phyloP scores from a whole-genome alignment of 2,329 filamentous ascomycete species.

The Thielaviopsis musarum region DNA sequence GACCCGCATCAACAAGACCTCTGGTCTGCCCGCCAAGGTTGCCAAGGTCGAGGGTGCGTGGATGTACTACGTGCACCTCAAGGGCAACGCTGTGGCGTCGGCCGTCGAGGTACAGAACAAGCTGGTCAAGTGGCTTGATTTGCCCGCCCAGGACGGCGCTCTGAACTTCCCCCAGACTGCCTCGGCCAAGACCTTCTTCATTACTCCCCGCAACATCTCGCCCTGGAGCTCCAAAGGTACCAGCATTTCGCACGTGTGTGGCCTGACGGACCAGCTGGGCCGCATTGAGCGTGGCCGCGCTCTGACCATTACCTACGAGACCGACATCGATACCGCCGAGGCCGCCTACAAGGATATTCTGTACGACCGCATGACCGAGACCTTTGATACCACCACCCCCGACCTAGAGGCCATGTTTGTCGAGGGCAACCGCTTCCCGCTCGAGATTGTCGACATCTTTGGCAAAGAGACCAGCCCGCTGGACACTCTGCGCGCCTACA shows the following conservation, averaged over 20 bases:
- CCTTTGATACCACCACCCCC: constrained; percentile 48
- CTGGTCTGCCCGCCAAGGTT: constrained; percentile 24
- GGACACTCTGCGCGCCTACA: constrained; percentile 63
- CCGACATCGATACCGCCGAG: constrained; percentile 18
- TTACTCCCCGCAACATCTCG: constrained; percentile 73
- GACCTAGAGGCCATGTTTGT: constrained; percentile 64
- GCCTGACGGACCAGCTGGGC: constrained; percentile 49
- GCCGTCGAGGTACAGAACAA: constrained; percentile 17
- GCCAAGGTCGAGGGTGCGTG: constrained; percentile 34
- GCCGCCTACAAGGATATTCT: constrained; percentile 52
- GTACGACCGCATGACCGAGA: constrained; percentile 93
- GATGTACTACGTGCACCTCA: constrained; percentile 51
- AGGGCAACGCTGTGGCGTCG: constrained; percentile 17
- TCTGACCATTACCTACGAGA: constrained; percentile 49
- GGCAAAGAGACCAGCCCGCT: constrained; percentile 46
- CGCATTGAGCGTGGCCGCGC: constrained; percentile 78
- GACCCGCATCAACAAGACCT: constrained; percentile 26
- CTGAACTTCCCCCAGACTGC: constrained; percentile 8
- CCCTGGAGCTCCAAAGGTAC: constrained; percentile 97
- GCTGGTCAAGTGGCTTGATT: constrained; percentile 13
- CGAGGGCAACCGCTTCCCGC: constrained; percentile 41
- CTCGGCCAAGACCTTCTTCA: constrained; percentile 31
- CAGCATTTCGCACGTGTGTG: constrained; percentile 83
- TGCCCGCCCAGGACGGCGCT: constrained; percentile 7
- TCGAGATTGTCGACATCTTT: constrained; percentile 62